phyloP scores from a whole-genome alignment of 1,284 basidiomycete genomes.

The Moniliophthora roreri region DNA sequence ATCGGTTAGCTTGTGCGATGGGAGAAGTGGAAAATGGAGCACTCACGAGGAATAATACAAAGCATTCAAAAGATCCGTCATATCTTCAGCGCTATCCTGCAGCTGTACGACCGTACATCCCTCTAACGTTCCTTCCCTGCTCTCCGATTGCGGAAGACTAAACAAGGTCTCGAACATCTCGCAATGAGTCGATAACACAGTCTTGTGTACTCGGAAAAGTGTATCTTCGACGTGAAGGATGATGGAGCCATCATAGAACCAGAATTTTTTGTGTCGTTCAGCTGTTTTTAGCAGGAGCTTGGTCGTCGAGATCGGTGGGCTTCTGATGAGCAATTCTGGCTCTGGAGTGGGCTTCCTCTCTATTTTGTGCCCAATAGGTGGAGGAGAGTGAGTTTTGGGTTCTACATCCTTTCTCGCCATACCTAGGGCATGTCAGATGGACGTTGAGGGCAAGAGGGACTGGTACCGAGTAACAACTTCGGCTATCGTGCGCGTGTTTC shows the following conservation, averaged over 20 bases:
- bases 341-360: no score
- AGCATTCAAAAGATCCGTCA: constrained; percentile 10
- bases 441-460: no score
- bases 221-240: constrained; percentile 31
- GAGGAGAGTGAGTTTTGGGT: no score
- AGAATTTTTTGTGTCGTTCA: constrained; percentile 25
- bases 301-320: no score
- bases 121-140: constrained; percentile 7
- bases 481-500: no score
- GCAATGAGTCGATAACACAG: constrained; percentile 36
- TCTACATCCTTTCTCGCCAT: no score
- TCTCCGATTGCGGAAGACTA: constrained; percentile 38
- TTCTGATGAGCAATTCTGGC: no score
- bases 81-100: constrained; percentile 9
- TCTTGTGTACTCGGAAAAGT: constrained; percentile 39
- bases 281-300: no score
- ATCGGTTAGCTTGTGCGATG: not conserved
- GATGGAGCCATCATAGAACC: constrained; percentile 41
- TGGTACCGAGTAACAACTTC: no score
- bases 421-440: no score
- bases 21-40: not conserved
- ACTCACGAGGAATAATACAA: constrained; percentile 16
- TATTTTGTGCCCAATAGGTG: no score
- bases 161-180: constrained; percentile 39
- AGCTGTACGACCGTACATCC: constrained; percentile 11